Conservation (phyloP, 2,329 filamentous ascomycete species). For the Drechslerella coelobrocha region DNA sequence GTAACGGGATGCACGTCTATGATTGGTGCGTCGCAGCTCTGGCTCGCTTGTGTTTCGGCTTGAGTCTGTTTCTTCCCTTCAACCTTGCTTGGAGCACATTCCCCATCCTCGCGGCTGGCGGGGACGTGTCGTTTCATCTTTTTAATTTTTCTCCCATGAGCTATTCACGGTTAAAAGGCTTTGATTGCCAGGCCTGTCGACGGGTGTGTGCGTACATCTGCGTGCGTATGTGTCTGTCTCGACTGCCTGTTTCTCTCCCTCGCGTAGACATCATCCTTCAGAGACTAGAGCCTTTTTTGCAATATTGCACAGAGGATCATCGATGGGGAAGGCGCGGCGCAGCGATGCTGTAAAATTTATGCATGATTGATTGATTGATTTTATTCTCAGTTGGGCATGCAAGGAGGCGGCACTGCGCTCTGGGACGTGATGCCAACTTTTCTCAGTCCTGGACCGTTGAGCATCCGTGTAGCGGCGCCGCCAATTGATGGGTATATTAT, state of each 20-base stretch:
- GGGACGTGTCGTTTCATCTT: slow-evolving; percentile 18
- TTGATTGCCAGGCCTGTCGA: background rate
- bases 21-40: background rate
- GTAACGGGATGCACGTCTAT: slow-evolving; percentile 1
- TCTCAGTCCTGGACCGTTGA: no score
- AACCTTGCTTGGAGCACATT: background rate
- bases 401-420: background rate
- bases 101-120: slow-evolving; percentile 11
- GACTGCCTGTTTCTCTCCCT: background rate
- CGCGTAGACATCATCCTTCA: background rate
- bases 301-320: background rate
- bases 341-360: background rate
- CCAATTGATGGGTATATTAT: no score
- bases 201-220: background rate
- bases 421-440: no score
- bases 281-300: background rate
- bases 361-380: background rate
- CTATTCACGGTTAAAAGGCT: slow-evolving; percentile 1
- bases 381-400: no score
- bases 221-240: background rate
- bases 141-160: background rate
- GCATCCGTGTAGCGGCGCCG: no score
- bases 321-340: slow-evolving; percentile 3
- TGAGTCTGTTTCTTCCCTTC: slow-evolving; percentile 15
- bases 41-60: slow-evolving; percentile 37